Evolutionary conservation across 2,329 filamentous ascomycete species (phyloP).

Genomic region (Chaetomium olivaceum): DNA sequence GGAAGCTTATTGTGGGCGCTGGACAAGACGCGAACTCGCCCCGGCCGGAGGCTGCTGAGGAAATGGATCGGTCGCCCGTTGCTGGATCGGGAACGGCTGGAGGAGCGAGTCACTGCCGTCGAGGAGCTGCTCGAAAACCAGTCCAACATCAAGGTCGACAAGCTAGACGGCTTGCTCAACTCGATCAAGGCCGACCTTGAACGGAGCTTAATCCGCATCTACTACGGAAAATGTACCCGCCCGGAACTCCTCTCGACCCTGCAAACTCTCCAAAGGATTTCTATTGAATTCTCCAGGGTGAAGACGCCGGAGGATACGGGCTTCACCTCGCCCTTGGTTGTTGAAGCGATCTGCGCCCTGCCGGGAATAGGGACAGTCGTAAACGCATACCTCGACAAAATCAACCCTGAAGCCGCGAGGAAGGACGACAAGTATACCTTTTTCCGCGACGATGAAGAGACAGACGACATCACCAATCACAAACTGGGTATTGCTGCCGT

Average conservation of each 20-base stretch:
- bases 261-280: constrained; percentile 80
- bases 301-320: constrained; percentile 65
- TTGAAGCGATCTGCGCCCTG: constrained; percentile 70
- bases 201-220: constrained; percentile 89
- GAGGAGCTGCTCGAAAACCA: constrained; percentile 77
- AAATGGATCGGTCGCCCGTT: constrained; percentile 95
- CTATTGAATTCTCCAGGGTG: constrained; percentile 71
- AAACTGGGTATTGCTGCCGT: constrained; percentile 90
- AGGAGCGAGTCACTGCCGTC: constrained; percentile 79
- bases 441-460: constrained; percentile 84
- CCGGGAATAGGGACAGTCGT: constrained; percentile 75
- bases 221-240: constrained; percentile 93
- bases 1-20: constrained; percentile 95
- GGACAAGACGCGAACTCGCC: constrained; percentile 86
- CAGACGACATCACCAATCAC: constrained; percentile 82
- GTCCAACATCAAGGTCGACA: constrained; percentile 68
- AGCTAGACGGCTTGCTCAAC: constrained; percentile 69
- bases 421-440: constrained; percentile 92
- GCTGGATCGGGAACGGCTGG: constrained; percentile 71
- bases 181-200: constrained; percentile 81
- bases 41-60: constrained; percentile 81
- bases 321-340: constrained; percentile 70
- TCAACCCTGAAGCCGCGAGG: constrained; percentile 80
- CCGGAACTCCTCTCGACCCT: constrained; percentile 83
- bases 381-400: constrained; percentile 74